Conservation (phyloP, 2,329 filamentous ascomycete genomes). For the Cladophialophora carrionii region DNA sequence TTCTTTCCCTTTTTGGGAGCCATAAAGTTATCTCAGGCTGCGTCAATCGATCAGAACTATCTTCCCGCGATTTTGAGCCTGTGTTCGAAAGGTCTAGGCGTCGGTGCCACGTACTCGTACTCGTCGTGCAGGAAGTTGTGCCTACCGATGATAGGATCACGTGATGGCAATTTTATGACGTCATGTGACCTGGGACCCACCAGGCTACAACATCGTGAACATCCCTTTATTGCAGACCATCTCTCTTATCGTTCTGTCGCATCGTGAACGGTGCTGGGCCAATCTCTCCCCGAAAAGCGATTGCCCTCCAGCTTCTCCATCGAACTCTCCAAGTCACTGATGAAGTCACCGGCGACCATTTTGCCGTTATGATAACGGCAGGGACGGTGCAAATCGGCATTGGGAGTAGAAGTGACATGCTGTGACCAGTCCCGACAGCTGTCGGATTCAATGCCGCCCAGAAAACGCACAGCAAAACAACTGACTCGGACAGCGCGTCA, state of each 20-base stretch:
- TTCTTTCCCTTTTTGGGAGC: neutral
- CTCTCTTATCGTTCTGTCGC: neutral
- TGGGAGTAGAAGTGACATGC: slow-evolving; percentile 10
- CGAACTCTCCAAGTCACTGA: neutral
- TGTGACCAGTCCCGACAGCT: neutral
- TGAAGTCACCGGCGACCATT: neutral
- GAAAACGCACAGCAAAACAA: slow-evolving; percentile 2
- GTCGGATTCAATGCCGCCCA: slow-evolving; percentile 26
- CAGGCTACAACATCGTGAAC: neutral
- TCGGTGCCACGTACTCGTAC: neutral
- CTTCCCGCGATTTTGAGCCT: neutral
- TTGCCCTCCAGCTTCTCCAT: neutral
- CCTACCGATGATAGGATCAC: neutral
- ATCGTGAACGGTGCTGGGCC: neutral
- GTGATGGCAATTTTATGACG: neutral
- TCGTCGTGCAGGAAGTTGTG: neutral
- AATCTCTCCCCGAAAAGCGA: neutral
- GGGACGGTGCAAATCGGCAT: neutral
- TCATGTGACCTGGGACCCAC: neutral
- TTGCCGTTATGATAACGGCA: neutral
- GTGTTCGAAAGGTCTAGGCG: neutral
- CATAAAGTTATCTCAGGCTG: neutral
- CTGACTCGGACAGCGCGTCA: slow-evolving; percentile 27
- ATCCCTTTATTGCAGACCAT: neutral
- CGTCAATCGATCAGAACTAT: neutral